Percentiles rank a stretch among this genome's conserved stretches.
These are phyloP conservation scores for Capsicum baccatum DNA, from an alignment of 257 asterid genomes.

Conservation along the genomic window DNA sequence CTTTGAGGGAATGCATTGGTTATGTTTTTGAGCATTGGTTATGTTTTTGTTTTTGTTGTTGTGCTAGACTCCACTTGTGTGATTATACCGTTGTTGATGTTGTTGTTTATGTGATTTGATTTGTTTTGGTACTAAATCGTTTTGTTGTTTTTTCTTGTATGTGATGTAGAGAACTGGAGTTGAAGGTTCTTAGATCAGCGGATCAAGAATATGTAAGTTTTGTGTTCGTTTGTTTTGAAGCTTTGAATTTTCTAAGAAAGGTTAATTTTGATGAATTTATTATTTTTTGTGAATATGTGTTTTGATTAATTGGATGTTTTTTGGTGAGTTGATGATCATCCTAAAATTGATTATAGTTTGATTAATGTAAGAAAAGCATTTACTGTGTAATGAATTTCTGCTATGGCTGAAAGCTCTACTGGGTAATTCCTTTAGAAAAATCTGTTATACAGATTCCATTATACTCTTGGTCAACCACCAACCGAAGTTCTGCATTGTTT, in stretches of 20 bases:
- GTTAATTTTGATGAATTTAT: not conserved
- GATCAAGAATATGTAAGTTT: constrained; percentile 54
- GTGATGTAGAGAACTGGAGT: constrained; percentile 36
- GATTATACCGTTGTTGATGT: too few relatives aligned
- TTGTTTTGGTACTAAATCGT: not conserved
- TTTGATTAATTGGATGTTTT: not conserved
- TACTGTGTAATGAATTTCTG: not conserved
- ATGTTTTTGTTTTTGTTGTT: too few relatives aligned
- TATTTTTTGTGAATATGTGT: not conserved
- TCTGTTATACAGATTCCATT: not conserved
- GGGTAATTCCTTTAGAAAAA: not conserved
- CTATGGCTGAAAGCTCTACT: constrained; percentile 6
- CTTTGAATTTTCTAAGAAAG: not conserved
- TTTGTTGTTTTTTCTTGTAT: constrained; percentile 10
- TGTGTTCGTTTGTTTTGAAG: not conserved
- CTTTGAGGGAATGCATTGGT: too few relatives aligned
- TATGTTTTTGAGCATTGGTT: too few relatives aligned
- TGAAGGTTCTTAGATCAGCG: constrained; percentile 39
- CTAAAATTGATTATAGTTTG: constrained; percentile 16
- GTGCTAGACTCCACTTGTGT: too few relatives aligned
- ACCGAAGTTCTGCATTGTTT: too few relatives aligned
- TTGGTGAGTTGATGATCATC: constrained; percentile 17
- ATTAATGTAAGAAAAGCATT: not conserved
- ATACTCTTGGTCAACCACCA: not conserved
- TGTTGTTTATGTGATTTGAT: too few relatives aligned